Percentiles rank a stretch among this genome's conserved stretches.
Conservation (phyloP, 169 alveolate species). For the Cyclospora cayetanensis region DNA sequence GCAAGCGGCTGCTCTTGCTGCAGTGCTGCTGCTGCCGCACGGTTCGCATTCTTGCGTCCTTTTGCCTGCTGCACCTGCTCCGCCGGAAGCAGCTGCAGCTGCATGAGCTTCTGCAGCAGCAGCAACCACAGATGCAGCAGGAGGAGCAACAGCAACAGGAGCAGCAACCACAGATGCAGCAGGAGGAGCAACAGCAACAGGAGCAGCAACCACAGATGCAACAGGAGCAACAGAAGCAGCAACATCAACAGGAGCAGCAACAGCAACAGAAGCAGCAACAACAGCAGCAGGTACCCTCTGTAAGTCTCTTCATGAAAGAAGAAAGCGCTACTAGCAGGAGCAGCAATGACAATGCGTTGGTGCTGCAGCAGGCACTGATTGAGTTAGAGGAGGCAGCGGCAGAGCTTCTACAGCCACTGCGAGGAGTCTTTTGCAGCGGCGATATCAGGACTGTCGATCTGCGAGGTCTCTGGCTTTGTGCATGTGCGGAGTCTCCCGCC, state of each 20-base stretch:
- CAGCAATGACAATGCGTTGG: background rate
- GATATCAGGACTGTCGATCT: background rate
- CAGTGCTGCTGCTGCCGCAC: conserved; percentile 64
- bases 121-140: background rate
- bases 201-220: too few relatives aligned
- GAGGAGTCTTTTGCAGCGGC: conserved; percentile 39
- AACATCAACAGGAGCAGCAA: too few relatives aligned
- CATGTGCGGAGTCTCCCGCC: conserved; percentile 10
- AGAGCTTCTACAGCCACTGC: conserved; percentile 27
- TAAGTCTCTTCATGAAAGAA: too few relatives aligned
- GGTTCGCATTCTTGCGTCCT: background rate
- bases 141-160: background rate
- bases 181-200: conserved; percentile 25
- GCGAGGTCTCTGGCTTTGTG: conserved; percentile 1
- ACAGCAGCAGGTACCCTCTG: too few relatives aligned
- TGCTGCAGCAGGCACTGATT: conserved; percentile 7
- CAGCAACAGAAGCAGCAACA: too few relatives aligned
- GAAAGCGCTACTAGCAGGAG: too few relatives aligned
- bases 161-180: background rate
- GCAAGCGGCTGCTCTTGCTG: conserved; percentile 55
- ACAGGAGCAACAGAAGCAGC: too few relatives aligned
- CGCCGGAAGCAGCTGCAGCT: conserved; percentile 45
- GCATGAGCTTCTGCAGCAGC: background rate
- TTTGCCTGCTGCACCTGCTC: background rate
- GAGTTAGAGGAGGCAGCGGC: conserved; percentile 7